Base-by-base conservation (phyloP, 306 rosid genomes). In the Astragalus membranaceus region DNA sequence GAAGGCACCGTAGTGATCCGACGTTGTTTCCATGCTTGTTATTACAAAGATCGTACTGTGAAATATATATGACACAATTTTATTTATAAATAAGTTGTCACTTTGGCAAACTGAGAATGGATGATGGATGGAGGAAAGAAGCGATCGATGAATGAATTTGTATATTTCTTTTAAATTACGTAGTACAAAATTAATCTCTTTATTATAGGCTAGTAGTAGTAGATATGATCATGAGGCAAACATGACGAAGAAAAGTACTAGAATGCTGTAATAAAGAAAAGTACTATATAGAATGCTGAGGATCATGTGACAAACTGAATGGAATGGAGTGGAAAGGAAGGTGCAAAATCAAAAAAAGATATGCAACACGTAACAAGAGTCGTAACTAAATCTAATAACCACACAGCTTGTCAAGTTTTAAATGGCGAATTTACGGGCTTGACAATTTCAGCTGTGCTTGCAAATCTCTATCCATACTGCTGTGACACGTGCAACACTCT, bases 1-100 rank as follows among this genome's bases (percentile, higher is more conserved):
- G 78, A 87, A 89, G 68, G 92, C 92, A 75, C 96, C 90, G 72
- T 80, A 29, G 64, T n/a, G n/a, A n/a, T 81, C 74, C 0, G 85
- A 39, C 48, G 43, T 30, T 14, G 42, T 55, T 14, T 68, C 90
- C 94, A 84, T 88, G 13, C 50, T 26, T 33, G 62, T 8, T n/a
- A n/a, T n/a, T 39, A 10, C 44, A 39, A 39, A 39, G 44, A 39
- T 7, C 44, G 11, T 39, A 39, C 8, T 39, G 9, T 39, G 44
- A 39, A 39, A n/a, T n/a, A n/a, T n/a, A n/a, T 37, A 12, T 32
- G 5, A 32, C 26, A 20, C 44, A 58, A 20, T 20, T 20, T 1
- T 35, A n/a, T 13, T 36, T 14, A 66, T 39, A 12, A 0, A 37
- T 37, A 37, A 37, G 6, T 37, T 37, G 9, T 39, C 44, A 39